Conservation (phyloP, 257 asterid species). For the Solanum bukasovii region DNA sequence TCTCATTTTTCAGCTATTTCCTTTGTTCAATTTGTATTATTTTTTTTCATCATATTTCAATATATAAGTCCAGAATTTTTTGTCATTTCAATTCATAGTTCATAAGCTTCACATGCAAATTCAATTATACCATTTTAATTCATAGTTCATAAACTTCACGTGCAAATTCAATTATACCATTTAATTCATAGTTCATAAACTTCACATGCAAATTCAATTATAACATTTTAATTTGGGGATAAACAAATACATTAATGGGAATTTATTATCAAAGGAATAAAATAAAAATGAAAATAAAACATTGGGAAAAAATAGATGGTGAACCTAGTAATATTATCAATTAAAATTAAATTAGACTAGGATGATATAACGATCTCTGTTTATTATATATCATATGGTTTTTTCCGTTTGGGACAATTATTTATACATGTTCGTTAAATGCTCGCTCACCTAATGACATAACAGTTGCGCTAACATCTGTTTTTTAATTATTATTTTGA, state of each 20-base stretch:
- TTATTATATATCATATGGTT: not conserved
- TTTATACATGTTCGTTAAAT: not conserved
- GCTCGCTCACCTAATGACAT: not conserved
- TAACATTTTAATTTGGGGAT: not conserved
- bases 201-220: not conserved
- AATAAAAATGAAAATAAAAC: not conserved
- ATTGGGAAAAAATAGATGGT: not conserved
- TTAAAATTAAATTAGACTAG: not conserved
- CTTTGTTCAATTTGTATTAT: not conserved
- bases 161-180: not conserved
- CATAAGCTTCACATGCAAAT: not conserved
- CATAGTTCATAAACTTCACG: not conserved
- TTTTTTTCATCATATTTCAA: too few relatives aligned
- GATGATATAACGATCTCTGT: not conserved
- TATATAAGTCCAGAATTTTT: not conserved
- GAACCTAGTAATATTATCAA: not conserved
- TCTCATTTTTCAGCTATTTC: not conserved
- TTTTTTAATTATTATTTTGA: not conserved
- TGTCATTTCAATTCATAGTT: not conserved
- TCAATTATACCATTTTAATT: not conserved
- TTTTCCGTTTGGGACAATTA: not conserved
- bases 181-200: not conserved
- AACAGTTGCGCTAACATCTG: not conserved
- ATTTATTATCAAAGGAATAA: not conserved
- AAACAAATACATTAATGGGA: not conserved